A percentile compares a stretch with the other conserved stretches of the same genome.
Evolutionary conservation across 345 rosid species (phyloP).

Genomic region (Camelina hispida): DNA sequence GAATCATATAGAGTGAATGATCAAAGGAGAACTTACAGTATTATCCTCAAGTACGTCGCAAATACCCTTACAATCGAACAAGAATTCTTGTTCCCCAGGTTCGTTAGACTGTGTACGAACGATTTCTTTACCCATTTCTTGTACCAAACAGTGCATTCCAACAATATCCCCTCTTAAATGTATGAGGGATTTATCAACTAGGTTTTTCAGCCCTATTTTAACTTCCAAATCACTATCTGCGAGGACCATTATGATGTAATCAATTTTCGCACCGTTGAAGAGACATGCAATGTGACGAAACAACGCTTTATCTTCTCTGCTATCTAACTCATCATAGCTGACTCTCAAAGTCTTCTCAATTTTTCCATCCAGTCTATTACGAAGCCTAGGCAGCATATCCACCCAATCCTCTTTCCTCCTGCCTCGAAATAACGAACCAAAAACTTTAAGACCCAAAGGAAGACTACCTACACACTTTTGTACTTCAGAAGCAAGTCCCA

Average conservation of each 20-base stretch:
- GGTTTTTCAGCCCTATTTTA: not conserved
- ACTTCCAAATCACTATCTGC: conserved; percentile 27
- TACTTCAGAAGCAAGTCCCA: not conserved
- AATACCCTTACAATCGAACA: conserved; percentile 39
- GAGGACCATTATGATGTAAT: not conserved
- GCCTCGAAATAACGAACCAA: not conserved
- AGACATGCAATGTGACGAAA: not conserved
- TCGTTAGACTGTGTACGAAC: conserved; percentile 27
- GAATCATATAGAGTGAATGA: too few species aligned
- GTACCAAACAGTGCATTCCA: conserved; percentile 44
- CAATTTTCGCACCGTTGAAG: not conserved
- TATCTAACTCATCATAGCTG: not conserved
- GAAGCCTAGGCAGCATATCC: not conserved
- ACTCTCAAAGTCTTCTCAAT: too few species aligned
- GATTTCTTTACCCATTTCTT: conserved; percentile 44
- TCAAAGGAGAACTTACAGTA: too few species aligned
- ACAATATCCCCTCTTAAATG: not conserved
- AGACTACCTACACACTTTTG: not conserved
- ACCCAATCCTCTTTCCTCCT: not conserved
- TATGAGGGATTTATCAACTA: conserved; percentile 41
- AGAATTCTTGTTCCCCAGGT: conserved; percentile 37
- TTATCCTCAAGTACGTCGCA: conserved; percentile 15
- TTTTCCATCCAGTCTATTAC: not conserved
- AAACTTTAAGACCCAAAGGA: not conserved
- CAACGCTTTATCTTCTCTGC: not conserved